Conservation (phyloP, 495 filamentous ascomycete species). For the Haplographium delicatum region DNA sequence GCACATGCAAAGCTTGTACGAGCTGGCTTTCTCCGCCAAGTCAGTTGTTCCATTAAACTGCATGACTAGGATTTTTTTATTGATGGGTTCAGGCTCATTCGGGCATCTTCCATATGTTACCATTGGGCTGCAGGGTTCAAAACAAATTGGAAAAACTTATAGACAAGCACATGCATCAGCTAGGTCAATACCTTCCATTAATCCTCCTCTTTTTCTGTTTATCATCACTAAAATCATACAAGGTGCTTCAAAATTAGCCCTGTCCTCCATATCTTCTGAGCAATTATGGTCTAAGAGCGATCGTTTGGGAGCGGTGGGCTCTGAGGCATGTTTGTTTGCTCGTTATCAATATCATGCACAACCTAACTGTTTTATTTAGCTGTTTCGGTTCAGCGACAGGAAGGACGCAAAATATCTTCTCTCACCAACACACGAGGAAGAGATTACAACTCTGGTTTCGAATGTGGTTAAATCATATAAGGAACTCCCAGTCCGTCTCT, state of each 20-base stretch:
- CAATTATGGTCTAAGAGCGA: conserved; percentile 68
- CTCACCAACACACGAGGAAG: conserved; percentile 94
- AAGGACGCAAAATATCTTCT: conserved; percentile 71
- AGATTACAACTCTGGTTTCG: conserved; percentile 78
- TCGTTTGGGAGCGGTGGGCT: conserved; percentile 31
- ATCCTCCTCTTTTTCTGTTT: neutral
- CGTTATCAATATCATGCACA: too few species aligned
- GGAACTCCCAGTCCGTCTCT: conserved; percentile 78
- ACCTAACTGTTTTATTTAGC: conserved; percentile 41
- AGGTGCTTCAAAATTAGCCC: conserved; percentile 82
- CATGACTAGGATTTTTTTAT: too few species aligned
- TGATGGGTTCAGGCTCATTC: conserved; percentile 70
- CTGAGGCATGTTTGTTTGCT: conserved; percentile 32
- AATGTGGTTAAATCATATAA: conserved; percentile 77
- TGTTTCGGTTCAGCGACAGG: conserved; percentile 77
- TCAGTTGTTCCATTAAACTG: too few species aligned
- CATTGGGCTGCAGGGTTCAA: conserved; percentile 83
- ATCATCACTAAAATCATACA: neutral
- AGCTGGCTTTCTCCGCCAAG: conserved; percentile 77
- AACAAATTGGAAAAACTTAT: conserved; percentile 81
- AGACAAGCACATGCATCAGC: conserved; percentile 77
- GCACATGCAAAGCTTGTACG: conserved; percentile 68
- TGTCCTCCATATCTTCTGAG: conserved; percentile 85
- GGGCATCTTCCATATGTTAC: conserved; percentile 89
- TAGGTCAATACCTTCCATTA: conserved; percentile 61